phyloP scores from a whole-genome alignment of 2,329 filamentous ascomycete genomes.

The Colletotrichum incanum region DNA sequence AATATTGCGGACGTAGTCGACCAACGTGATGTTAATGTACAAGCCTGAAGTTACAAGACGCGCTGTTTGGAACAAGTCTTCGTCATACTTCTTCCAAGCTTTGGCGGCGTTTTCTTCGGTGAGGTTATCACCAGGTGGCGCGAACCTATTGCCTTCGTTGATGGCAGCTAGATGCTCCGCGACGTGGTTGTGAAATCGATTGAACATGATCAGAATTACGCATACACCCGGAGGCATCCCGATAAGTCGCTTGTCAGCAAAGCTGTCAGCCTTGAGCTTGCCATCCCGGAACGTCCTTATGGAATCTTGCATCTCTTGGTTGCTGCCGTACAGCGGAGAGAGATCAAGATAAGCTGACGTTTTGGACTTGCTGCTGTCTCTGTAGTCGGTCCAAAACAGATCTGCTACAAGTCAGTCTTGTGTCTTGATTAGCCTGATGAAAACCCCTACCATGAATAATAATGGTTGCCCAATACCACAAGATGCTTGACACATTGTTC shows the following conservation, averaged over 20 bases:
- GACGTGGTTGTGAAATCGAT: conserved; percentile 89
- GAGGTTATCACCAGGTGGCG: conserved; percentile 69
- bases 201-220: conserved; percentile 83
- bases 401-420: conserved; percentile 56
- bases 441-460: conserved; percentile 75
- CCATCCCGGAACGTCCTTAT: conserved; percentile 81
- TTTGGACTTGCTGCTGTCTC: conserved; percentile 73
- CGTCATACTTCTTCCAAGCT: conserved; percentile 79
- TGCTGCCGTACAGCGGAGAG: conserved; percentile 80
- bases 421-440: rapidly evolving
- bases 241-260: conserved; percentile 78
- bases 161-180: conserved; percentile 86
- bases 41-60: conserved; percentile 81
- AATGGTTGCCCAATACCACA: conserved; percentile 69
- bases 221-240: conserved; percentile 81
- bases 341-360: conserved; percentile 82
- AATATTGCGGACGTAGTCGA: conserved; percentile 86
- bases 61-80: conserved; percentile 85
- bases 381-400: conserved; percentile 79
- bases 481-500: conserved; percentile 80
- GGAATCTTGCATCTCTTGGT: conserved; percentile 75
- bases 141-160: conserved; percentile 87
- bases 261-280: conserved; percentile 80
- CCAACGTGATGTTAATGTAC: conserved; percentile 84
- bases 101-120: conserved; percentile 64